Conservation (phyloP, 2,329 filamentous ascomycete species). For the Sporothrix phasma region DNA sequence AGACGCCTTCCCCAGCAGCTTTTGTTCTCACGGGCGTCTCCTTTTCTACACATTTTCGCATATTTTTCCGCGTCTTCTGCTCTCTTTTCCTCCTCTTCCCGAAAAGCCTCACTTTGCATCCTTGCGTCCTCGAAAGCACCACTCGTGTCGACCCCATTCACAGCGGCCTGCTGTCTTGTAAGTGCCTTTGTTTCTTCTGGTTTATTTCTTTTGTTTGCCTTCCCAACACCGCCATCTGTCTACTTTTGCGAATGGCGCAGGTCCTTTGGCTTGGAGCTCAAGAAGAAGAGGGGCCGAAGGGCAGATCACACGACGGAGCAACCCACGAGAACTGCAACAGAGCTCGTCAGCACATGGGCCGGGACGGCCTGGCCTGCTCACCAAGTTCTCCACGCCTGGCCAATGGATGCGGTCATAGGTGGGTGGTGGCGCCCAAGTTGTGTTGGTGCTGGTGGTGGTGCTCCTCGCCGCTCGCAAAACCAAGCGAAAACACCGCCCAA, state of each 20-base stretch:
- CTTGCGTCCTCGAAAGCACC: background rate
- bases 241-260: background rate
- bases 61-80: too few species aligned
- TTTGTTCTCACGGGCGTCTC: background rate
- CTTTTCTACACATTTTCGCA: too few species aligned
- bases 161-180: background rate
- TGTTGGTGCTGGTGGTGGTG: background rate
- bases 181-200: conserved; percentile 2
- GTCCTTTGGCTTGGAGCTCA: background rate
- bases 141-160: background rate
- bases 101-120: background rate
- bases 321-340: background rate
- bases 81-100: background rate
- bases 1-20: background rate
- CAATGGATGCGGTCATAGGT: conserved; percentile 6
- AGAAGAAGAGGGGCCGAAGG: background rate
- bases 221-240: background rate
- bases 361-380: background rate
- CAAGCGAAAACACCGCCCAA: background rate
- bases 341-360: background rate
- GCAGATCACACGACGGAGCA: background rate
- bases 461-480: background rate
- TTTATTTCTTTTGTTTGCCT: too few species aligned
- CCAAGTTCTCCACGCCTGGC: background rate
- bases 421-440: background rate